Conservation (phyloP, 2,329 filamentous ascomycete species). For the Colletotrichum lentis region DNA sequence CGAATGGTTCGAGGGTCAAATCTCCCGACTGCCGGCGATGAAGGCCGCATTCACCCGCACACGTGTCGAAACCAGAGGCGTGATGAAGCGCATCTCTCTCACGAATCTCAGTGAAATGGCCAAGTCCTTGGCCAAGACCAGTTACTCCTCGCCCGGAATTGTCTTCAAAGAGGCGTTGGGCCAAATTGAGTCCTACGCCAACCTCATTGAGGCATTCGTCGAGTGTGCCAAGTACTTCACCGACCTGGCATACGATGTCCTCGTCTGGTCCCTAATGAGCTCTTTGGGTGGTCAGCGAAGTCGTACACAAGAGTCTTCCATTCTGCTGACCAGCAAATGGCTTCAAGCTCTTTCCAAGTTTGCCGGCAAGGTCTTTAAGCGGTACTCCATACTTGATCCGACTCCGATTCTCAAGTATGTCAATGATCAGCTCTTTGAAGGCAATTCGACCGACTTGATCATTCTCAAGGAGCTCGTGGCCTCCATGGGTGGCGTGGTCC, state of each 20-base stretch:
- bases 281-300: constrained; percentile 70
- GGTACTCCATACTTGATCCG: constrained; percentile 84
- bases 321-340: constrained; percentile 86
- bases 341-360: constrained; percentile 89
- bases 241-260: constrained; percentile 87
- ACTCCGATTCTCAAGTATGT: constrained; percentile 90
- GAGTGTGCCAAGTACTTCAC: constrained; percentile 96
- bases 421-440: constrained; percentile 79
- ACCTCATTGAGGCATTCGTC: constrained; percentile 92
- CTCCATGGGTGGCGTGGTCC: constrained; percentile 92
- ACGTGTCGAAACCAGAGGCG: constrained; percentile 79
- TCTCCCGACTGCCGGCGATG: constrained; percentile 79
- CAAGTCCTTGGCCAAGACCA: constrained; percentile 88
- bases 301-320: constrained; percentile 68
- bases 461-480: constrained; percentile 89
- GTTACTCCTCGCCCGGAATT: constrained; percentile 86
- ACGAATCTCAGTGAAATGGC: constrained; percentile 89
- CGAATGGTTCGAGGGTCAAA: constrained; percentile 87
- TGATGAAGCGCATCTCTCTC: constrained; percentile 87
- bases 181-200: constrained; percentile 93
- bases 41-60: constrained; percentile 80
- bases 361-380: constrained; percentile 86
- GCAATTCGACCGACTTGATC: constrained; percentile 89
- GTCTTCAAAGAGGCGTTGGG: constrained; percentile 89
- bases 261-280: constrained; percentile 91